Conservation (phyloP, 345 rosid species). For the Gossypium mustelinum region DNA sequence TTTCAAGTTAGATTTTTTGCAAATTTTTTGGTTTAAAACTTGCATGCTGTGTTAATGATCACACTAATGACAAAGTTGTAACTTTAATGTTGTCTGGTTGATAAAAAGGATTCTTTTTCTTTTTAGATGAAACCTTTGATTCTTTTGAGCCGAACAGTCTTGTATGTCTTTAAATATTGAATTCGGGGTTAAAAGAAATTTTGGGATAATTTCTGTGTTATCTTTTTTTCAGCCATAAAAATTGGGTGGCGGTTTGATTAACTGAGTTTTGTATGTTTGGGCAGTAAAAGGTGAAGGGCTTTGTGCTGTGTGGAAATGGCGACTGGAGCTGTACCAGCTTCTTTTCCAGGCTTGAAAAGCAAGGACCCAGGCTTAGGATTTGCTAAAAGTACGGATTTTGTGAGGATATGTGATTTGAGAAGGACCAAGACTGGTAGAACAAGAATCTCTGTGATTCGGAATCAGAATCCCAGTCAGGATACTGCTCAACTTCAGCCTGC, state of each 20-base stretch:
- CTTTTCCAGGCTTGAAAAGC: constrained; percentile 58
- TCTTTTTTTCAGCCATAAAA: neutral
- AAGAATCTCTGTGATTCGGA: constrained; percentile 50
- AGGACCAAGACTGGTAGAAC: constrained; percentile 45
- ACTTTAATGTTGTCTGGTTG: neutral
- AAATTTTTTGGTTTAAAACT: neutral
- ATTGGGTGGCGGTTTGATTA: neutral
- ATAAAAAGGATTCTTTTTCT: neutral
- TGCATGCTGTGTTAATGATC: neutral
- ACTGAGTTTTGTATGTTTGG: neutral
- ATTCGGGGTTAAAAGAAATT: neutral
- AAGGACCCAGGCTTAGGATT: constrained; percentile 59
- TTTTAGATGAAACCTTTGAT: neutral
- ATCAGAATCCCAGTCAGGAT: constrained; percentile 58
- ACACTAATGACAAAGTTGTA: neutral
- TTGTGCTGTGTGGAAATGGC: constrained; percentile 48
- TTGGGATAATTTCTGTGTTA: neutral
- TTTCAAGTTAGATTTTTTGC: neutral
- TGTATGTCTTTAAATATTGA: neutral
- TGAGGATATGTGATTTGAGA: constrained; percentile 55
- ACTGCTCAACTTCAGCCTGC: constrained; percentile 76
- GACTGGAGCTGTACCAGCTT: constrained; percentile 64
- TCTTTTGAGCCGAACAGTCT: neutral
- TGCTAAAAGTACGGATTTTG: constrained; percentile 52
- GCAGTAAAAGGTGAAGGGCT: constrained; percentile 16